Evolutionary conservation across 768 basidiomycete species (phyloP).

Genomic region (Rhodocollybia butyracea): DNA sequence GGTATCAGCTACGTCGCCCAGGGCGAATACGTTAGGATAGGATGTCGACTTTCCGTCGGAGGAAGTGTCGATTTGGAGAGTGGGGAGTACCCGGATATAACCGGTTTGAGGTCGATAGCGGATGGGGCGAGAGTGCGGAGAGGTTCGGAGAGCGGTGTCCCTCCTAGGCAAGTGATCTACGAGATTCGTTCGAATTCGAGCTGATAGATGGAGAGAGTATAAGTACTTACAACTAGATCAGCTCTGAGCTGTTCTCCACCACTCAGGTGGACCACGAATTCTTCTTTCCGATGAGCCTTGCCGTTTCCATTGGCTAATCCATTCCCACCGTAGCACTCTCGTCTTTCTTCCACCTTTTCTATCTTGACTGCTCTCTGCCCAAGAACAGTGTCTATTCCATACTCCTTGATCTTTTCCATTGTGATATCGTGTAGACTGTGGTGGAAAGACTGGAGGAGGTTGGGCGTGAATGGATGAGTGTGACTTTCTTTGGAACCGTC

Average conservation of each 20-base stretch:
- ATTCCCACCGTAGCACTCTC: slow-evolving; percentile 15
- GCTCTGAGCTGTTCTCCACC: slow-evolving; percentile 35
- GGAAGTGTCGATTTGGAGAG: slow-evolving; percentile 11
- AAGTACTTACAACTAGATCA: slow-evolving; percentile 34
- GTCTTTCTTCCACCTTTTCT: slow-evolving; percentile 17
- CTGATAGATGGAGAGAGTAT: not conserved
- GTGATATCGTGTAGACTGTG: slow-evolving; percentile 27
- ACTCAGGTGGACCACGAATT: slow-evolving; percentile 27
- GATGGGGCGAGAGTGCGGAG: slow-evolving; percentile 20
- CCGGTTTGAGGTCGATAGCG: slow-evolving; percentile 7
- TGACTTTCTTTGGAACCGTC: slow-evolving; percentile 34
- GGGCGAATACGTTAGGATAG: slow-evolving; percentile 36
- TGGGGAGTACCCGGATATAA: slow-evolving; percentile 11
- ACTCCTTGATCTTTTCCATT: slow-evolving; percentile 24
- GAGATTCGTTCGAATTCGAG: not conserved
- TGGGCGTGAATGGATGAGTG: slow-evolving; percentile 44
- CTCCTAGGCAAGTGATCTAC: slow-evolving; percentile 29
- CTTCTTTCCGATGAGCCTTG: slow-evolving; percentile 11
- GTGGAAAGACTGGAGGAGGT: slow-evolving; percentile 42
- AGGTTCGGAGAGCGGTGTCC: slow-evolving; percentile 19
- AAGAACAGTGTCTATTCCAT: slow-evolving; percentile 34
- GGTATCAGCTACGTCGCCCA: slow-evolving; percentile 48
- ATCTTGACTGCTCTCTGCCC: slow-evolving; percentile 31
- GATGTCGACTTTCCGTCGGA: not conserved
- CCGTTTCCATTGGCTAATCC: slow-evolving; percentile 24